phyloP scores from a whole-genome alignment of 1,284 basidiomycete genomes.

The Amylostereum areolatum region DNA sequence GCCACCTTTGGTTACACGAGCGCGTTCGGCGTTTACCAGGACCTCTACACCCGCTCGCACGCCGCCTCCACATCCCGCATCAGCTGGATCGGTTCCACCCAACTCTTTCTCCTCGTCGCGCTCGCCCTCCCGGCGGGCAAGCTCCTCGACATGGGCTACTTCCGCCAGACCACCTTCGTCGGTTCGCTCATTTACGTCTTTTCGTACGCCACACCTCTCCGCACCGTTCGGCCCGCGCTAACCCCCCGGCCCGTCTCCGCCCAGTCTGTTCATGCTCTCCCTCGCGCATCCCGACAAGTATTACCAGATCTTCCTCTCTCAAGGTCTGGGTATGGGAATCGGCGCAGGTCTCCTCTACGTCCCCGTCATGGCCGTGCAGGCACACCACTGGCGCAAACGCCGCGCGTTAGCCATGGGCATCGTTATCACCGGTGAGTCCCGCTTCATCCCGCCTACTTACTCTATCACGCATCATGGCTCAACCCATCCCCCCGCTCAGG shows the following conservation, averaged over 20 bases:
- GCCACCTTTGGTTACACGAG: constrained; percentile 16
- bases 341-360: constrained; percentile 37
- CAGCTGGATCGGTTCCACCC: constrained; percentile 19
- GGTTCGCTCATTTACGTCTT: constrained; percentile 15
- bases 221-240: not conserved
- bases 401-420: constrained; percentile 46
- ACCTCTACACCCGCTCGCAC: constrained; percentile 13
- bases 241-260: not conserved
- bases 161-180: constrained; percentile 7
- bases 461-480: not conserved
- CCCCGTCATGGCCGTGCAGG: constrained; percentile 35
- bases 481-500: constrained; percentile 5
- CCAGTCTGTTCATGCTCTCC: constrained; percentile 16
- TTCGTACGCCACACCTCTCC: not conserved
- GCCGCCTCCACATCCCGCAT: constrained; percentile 13
- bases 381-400: constrained; percentile 38
- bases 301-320: constrained; percentile 17
- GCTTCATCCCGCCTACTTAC: not conserved
- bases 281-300: constrained; percentile 10
- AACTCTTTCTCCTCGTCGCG: constrained; percentile 14
- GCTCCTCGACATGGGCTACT: constrained; percentile 16
- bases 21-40: constrained; percentile 19
- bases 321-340: constrained; percentile 36
- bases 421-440: constrained; percentile 24
- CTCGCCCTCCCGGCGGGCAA: constrained; percentile 13